These are phyloP conservation scores for Cryptococcus neoformans DNA, from an alignment of 1,284 basidiomycete species.

Conservation along the genomic window DNA sequence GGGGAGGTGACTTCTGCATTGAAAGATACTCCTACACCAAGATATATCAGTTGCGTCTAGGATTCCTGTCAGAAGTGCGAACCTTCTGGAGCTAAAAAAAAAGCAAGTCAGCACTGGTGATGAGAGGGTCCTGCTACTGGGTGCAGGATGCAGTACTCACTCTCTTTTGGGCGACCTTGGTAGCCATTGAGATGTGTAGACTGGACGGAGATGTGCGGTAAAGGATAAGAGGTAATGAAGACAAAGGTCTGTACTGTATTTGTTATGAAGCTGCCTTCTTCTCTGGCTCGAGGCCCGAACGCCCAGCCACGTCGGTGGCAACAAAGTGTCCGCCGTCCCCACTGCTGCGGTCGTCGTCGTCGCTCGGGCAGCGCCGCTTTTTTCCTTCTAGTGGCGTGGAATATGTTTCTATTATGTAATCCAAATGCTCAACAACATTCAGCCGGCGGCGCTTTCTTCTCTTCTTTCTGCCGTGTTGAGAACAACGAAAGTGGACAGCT, in stretches of 20 bases:
- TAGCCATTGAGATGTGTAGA: conserved; percentile 33
- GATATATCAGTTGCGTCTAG: conserved; percentile 51
- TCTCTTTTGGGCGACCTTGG: conserved; percentile 50
- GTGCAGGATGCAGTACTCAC: conserved; percentile 26
- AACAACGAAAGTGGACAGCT: too few relatives aligned
- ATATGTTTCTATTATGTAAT: too few relatives aligned
- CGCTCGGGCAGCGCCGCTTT: too few relatives aligned
- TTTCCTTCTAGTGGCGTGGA: too few relatives aligned
- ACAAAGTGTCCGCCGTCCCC: background rate
- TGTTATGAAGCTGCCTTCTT: too few relatives aligned
- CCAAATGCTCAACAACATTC: too few relatives aligned
- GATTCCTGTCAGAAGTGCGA: background rate
- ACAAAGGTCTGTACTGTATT: background rate
- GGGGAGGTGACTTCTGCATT: conserved; percentile 92
- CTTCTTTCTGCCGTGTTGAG: too few relatives aligned
- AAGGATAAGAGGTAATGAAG: background rate
- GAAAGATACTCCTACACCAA: conserved; percentile 81
- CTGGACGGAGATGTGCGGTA: background rate
- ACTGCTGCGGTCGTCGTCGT: too few relatives aligned
- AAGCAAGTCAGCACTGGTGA: background rate
- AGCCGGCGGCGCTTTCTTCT: too few relatives aligned
- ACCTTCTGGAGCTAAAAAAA: conserved; percentile 43
- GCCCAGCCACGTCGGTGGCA: background rate
- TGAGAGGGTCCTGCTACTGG: background rate
- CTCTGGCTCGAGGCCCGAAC: background rate